Conservation (phyloP, 257 asterid genomes). For the Paulownia fortunei region DNA sequence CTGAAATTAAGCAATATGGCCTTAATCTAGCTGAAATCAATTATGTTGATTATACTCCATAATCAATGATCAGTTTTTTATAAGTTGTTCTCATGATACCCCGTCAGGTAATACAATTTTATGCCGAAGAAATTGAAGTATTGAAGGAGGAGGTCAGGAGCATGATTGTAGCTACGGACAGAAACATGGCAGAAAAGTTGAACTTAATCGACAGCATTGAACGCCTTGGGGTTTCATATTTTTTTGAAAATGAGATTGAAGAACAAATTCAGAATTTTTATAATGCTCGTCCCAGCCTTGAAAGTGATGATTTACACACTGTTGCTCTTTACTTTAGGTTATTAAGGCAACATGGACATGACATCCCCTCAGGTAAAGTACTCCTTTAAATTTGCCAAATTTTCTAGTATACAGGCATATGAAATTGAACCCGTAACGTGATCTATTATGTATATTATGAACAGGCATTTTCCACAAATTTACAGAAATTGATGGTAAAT, state of each 20-base stretch:
- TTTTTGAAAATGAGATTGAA: slow-evolving; percentile 42
- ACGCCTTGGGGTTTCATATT: slow-evolving; percentile 45
- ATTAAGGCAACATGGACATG: slow-evolving; percentile 50
- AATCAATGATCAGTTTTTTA: background rate
- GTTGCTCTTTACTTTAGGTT: slow-evolving; percentile 40
- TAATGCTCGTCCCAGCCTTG: background rate
- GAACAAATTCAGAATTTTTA: slow-evolving; percentile 24
- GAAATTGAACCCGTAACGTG: no score
- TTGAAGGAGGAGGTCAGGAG: slow-evolving; percentile 39
- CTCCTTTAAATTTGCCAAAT: background rate
- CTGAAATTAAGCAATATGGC: no score
- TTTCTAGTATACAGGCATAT: background rate
- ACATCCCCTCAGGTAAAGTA: slow-evolving; percentile 43
- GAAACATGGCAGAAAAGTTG: slow-evolving; percentile 17
- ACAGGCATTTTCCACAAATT: slow-evolving; percentile 28
- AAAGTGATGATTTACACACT: slow-evolving; percentile 17
- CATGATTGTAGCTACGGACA: background rate
- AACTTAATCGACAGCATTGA: slow-evolving; percentile 38
- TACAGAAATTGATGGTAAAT: slow-evolving; percentile 18
- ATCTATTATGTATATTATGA: background rate
- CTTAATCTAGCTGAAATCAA: background rate
- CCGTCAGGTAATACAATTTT: background rate
- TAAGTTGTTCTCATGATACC: background rate
- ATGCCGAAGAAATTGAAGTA: slow-evolving; percentile 26
- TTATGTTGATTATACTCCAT: background rate